A percentile compares a stretch with the other conserved stretches of the same genome.
These are phyloP conservation scores for Erodium moschatum DNA, from an alignment of 441 rosid species.

Conservation along the genomic window DNA sequence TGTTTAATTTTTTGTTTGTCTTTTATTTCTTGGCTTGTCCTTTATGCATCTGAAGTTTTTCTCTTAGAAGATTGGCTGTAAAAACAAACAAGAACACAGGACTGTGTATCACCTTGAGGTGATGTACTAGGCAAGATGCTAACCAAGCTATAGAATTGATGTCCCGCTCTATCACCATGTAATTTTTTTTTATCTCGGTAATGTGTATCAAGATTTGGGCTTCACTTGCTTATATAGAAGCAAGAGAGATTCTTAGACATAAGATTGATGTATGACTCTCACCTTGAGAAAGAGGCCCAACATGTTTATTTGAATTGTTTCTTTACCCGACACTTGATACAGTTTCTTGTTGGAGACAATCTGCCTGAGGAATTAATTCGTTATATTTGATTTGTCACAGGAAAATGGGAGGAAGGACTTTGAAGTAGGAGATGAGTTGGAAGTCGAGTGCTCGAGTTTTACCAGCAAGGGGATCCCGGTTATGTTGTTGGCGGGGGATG, in stretches of 20 bases:
- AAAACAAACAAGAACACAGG: no score
- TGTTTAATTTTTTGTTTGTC: not conserved
- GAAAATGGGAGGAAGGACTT: constrained; percentile 33
- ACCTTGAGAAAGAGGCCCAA: no score
- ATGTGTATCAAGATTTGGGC: no score
- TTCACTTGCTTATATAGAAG: no score
- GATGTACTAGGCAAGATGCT: no score
- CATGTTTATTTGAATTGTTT: not conserved
- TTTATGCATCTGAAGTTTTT: not conserved
- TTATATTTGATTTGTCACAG: constrained; percentile 34
- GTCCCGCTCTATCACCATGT: not conserved
- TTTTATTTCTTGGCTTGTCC: not conserved
- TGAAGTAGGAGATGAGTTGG: constrained; percentile 52
- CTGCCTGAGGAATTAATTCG: not conserved
- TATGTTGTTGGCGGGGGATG: constrained; percentile 49
- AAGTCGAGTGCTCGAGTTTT: constrained; percentile 64
- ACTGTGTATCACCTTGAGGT: no score
- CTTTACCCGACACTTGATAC: not conserved
- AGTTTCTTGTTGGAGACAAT: not conserved
- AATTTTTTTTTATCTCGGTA: no score
- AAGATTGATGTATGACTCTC: no score
- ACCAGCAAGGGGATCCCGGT: constrained; percentile 68
- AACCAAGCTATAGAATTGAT: no score
- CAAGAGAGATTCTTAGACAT: no score
- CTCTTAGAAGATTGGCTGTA: no score